phyloP scores from a whole-genome alignment of 225 moss, liverwort and hornwort genomes.

The Marchantia paleacea region DNA sequence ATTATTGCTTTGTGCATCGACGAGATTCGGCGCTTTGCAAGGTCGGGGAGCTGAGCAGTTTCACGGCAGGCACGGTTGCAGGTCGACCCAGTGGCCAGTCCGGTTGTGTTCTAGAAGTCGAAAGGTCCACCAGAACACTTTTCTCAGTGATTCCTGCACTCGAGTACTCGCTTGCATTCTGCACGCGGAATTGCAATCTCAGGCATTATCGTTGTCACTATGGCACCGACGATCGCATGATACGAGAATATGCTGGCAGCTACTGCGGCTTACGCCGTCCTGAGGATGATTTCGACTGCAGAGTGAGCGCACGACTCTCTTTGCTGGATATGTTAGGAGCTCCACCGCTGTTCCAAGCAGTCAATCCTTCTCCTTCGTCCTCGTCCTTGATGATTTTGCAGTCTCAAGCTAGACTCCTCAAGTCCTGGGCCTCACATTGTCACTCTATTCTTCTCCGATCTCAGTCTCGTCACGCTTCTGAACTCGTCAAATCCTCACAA shows the following conservation, averaged over 20 bases:
- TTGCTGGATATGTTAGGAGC: slow-evolving; percentile 10
- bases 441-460: not conserved
- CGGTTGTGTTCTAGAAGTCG: not conserved
- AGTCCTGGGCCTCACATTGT: not conserved
- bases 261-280: not conserved
- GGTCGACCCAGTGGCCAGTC: not conserved
- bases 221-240: slow-evolving; percentile 17
- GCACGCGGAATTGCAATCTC: not conserved
- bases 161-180: not conserved
- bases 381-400: not conserved
- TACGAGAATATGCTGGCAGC: slow-evolving; percentile 18
- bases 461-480: not conserved
- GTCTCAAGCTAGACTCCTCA: not conserved
- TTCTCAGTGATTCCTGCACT: not conserved
- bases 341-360: not conserved
- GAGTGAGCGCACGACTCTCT: not conserved
- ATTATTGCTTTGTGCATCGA: not conserved
- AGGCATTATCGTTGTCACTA: not conserved
- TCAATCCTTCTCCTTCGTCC: not conserved
- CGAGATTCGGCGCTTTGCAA: slow-evolving; percentile 2
- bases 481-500: not conserved
- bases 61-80: not conserved
- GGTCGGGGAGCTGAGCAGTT: not conserved
- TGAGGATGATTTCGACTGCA: not conserved
- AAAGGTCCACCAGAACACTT: slow-evolving; percentile 1